These are phyloP conservation scores for Tolypocladium cylindrosporum DNA, from an alignment of 2,329 filamentous ascomycete species.

Conservation along the genomic window DNA sequence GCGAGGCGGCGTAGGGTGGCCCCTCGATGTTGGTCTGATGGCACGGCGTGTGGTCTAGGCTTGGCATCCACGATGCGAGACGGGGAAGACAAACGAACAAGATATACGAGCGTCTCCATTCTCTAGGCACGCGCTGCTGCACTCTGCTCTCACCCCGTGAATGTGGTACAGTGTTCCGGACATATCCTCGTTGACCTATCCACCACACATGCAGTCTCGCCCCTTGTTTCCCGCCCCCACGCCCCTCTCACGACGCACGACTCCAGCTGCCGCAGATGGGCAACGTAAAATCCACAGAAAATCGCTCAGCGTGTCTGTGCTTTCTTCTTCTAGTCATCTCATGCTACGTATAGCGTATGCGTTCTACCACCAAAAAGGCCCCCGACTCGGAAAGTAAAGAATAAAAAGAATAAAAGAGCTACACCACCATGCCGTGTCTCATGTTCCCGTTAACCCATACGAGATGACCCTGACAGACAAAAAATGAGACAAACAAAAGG, in stretches of 20 bases:
- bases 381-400: not conserved
- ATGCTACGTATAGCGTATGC: not conserved
- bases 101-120: not conserved
- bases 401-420: not conserved
- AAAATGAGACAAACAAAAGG: not conserved
- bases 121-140: not conserved
- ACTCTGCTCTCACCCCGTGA: too few relatives aligned
- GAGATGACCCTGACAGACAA: slow-evolving; percentile 2
- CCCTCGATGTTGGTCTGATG: not conserved
- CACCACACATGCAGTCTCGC: not conserved
- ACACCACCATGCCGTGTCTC: not conserved
- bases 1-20: not conserved
- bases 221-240: not conserved
- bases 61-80: not conserved
- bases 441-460: slow-evolving; percentile 7
- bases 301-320: not conserved
- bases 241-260: not conserved
- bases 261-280: not conserved
- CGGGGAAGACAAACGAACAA: not conserved
- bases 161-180: not conserved
- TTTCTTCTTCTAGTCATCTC: not conserved
- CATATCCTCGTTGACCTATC: not conserved
- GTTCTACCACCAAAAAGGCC: not conserved
- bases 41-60: not conserved
- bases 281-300: not conserved